phyloP scores from a whole-genome alignment of 371 early-diverging fungal species.

The Sporodiniella umbellata region DNA sequence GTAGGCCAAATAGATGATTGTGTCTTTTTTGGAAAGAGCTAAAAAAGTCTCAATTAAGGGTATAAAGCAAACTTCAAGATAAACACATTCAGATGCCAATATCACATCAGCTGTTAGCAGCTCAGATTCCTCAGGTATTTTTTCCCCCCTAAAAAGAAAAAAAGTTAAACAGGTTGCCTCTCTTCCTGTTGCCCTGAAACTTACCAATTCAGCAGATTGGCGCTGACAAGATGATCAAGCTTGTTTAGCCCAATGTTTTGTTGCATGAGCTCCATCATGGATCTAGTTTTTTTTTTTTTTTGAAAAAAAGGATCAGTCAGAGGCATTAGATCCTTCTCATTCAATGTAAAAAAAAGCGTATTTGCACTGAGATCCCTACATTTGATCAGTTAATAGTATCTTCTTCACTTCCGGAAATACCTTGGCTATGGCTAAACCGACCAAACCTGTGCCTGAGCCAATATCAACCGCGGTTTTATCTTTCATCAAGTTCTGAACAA shows the following conservation, averaged over 20 bases:
- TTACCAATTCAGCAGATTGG: slow-evolving; percentile 39
- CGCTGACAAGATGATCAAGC: slow-evolving; percentile 11
- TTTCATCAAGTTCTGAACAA: not conserved
- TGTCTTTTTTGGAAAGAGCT: slow-evolving; percentile 22
- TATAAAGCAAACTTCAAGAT: slow-evolving; percentile 43
- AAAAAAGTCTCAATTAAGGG: slow-evolving; percentile 39
- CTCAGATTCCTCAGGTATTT: slow-evolving; percentile 8
- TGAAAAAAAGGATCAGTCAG: slow-evolving; percentile 1
- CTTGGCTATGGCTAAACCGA: slow-evolving; percentile 39
- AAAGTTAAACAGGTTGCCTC: not conserved
- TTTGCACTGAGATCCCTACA: slow-evolving; percentile 14
- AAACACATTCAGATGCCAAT: slow-evolving; percentile 51
- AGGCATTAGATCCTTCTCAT: not conserved
- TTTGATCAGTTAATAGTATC: slow-evolving; percentile 40
- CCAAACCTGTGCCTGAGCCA: slow-evolving; percentile 49
- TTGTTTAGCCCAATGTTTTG: slow-evolving; percentile 35
- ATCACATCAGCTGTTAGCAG: slow-evolving; percentile 30
- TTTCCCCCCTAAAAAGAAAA: slow-evolving; percentile 29
- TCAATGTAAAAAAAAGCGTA: no score
- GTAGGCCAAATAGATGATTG: slow-evolving; percentile 38
- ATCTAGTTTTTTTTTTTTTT: slow-evolving; percentile 12
- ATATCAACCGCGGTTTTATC: slow-evolving; percentile 26
- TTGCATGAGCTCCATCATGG: slow-evolving; percentile 41
- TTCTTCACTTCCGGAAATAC: slow-evolving; percentile 23
- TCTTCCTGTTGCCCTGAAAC: not conserved